Evolutionary conservation across 2,329 filamentous ascomycete species (phyloP).

Genomic region (Aspergillus pseudoglaucus): DNA sequence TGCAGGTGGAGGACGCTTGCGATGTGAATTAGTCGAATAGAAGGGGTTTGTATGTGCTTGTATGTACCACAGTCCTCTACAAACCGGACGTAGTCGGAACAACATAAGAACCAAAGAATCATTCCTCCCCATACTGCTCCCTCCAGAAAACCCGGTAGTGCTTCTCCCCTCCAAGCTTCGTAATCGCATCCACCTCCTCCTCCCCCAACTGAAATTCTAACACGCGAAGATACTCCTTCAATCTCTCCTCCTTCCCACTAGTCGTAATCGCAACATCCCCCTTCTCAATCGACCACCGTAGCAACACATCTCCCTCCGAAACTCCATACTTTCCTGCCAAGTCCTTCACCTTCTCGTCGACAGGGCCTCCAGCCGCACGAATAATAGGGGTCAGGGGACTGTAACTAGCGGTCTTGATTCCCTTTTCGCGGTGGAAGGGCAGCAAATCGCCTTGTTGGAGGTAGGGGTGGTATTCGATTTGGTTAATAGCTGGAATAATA

Average conservation of each 20-base stretch:
- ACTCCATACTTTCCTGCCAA: constrained; percentile 59
- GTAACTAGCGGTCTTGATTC: constrained; percentile 39
- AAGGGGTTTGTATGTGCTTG: no score
- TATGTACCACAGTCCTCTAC: no score
- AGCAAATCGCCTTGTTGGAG: constrained; percentile 40
- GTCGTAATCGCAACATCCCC: constrained; percentile 55
- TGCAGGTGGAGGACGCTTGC: no score
- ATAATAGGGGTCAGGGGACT: constrained; percentile 44
- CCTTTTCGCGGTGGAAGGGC: constrained; percentile 33
- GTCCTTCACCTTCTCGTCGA: constrained; percentile 45
- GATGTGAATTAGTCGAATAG: no score
- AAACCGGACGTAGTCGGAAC: no score
- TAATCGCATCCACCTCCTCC: constrained; percentile 50
- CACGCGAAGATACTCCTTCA: constrained; percentile 52
- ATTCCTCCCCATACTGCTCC: constrained; percentile 40
- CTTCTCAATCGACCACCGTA: constrained; percentile 58
- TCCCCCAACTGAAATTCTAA: constrained; percentile 55
- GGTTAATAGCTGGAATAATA: constrained; percentile 33
- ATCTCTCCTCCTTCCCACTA: constrained; percentile 52
- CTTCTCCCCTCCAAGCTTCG: constrained; percentile 42
- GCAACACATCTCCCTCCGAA: constrained; percentile 48
- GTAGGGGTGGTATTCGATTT: constrained; percentile 40
- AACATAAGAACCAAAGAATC: not conserved
- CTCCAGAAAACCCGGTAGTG: constrained; percentile 49
- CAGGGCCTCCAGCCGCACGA: constrained; percentile 50